Percentiles rank a stretch among this genome's conserved stretches.
phyloP scores from a whole-genome alignment of 441 rosid species.

The Adansonia gregorii region DNA sequence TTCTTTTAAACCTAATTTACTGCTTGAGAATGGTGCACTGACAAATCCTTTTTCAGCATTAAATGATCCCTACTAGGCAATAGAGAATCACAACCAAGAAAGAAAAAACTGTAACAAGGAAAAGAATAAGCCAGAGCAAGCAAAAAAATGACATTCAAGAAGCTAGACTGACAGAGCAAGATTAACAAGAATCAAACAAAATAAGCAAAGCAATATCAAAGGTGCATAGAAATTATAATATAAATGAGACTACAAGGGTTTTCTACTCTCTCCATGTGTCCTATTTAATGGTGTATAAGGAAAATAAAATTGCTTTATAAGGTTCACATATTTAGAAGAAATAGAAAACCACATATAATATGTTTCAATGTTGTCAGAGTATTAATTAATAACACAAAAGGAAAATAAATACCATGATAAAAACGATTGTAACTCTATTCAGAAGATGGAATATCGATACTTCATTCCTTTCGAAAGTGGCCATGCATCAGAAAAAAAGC shows the following conservation, averaged over 20 bases:
- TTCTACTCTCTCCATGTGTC: not conserved
- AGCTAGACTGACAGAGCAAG: not conserved
- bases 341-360: not conserved
- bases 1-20: conserved; percentile 21
- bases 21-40: conserved; percentile 10
- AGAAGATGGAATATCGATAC: not conserved
- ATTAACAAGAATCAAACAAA: conserved; percentile 8
- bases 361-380: not conserved
- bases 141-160: not conserved
- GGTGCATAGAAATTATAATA: not conserved
- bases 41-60: conserved; percentile 23
- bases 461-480: not conserved
- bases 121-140: not conserved
- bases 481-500: not conserved
- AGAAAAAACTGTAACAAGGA: not conserved
- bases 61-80: conserved; percentile 29
- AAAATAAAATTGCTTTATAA: not conserved
- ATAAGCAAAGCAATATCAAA: conserved; percentile 4
- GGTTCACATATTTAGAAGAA: conserved; percentile 2
- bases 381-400: not conserved
- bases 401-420: not conserved
- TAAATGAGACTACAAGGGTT: not conserved
- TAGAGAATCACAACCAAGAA: conserved; percentile 17
- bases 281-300: not conserved
- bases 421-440: not conserved